These are phyloP conservation scores for Pestalotiopsis fici DNA, from an alignment of 2,329 filamentous ascomycete genomes.

Conservation along the genomic window DNA sequence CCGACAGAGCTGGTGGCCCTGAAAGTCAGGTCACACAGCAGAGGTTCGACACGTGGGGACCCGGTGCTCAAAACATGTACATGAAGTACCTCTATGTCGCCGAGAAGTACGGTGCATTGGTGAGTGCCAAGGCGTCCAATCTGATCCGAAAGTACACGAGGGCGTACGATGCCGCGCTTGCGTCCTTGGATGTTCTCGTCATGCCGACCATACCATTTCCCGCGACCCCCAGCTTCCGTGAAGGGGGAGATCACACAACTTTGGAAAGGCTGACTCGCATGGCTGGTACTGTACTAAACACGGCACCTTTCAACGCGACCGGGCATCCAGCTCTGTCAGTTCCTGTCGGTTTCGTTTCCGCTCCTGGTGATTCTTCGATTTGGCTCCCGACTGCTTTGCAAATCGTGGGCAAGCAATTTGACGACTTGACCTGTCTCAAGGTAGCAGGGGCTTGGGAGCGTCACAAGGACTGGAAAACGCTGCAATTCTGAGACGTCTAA, in stretches of 20 bases:
- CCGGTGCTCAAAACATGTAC: conserved; percentile 19
- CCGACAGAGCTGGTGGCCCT: neutral
- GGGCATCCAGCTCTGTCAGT: conserved; percentile 29
- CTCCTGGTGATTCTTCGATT: conserved; percentile 23
- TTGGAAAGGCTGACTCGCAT: neutral
- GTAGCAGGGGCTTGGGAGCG: conserved; percentile 29
- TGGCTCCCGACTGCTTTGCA: conserved; percentile 27
- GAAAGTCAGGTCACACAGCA: neutral
- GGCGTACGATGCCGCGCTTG: conserved; percentile 23
- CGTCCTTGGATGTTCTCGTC: conserved; percentile 25
- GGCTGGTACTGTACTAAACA: neutral
- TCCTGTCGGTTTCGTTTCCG: conserved; percentile 27
- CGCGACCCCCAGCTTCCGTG: conserved; percentile 17
- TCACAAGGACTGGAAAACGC: conserved; percentile 21
- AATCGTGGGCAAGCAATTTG: conserved; percentile 27
- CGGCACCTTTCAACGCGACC: neutral
- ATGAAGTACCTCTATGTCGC: conserved; percentile 21
- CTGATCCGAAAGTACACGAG: conserved; percentile 19
- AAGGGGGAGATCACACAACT: neutral
- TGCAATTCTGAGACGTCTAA: neutral
- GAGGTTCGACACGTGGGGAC: neutral
- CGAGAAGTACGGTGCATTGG: conserved; percentile 23
- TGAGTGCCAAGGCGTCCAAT: conserved; percentile 23
- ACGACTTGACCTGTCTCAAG: conserved; percentile 24
- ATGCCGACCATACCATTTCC: conserved; percentile 26